Percentiles rank a stretch among this genome's conserved stretches.
Evolutionary conservation across 1,284 basidiomycete genomes (phyloP).

Genomic region (Ceratobasidium papillatum): DNA sequence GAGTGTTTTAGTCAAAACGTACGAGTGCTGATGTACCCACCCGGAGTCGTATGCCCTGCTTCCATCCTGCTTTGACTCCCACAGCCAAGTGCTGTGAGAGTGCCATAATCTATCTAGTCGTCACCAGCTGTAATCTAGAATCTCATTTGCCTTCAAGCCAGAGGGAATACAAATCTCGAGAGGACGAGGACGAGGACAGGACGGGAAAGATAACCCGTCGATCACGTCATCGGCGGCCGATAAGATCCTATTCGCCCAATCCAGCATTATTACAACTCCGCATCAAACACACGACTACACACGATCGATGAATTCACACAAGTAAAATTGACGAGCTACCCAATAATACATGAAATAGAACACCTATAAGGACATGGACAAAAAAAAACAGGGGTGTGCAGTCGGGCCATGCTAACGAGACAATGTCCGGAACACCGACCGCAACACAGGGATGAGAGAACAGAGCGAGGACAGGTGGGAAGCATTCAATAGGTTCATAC

Average conservation of each 20-base stretch:
- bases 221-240: background rate
- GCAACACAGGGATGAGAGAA: background rate
- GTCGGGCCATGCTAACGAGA: conserved; percentile 1
- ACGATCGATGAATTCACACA: conserved; percentile 6
- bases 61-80: conserved; percentile 24
- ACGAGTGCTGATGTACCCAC: background rate
- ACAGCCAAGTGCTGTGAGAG: conserved; percentile 36
- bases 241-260: conserved; percentile 15
- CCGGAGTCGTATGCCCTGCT: conserved; percentile 6
- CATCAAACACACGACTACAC: background rate
- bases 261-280: background rate
- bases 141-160: background rate
- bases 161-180: background rate
- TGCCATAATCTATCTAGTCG: conserved; percentile 8
- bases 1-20: background rate
- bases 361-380: conserved; percentile 34
- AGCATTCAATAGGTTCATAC: conserved; percentile 21
- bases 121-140: background rate
- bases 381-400: background rate
- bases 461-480: background rate
- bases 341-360: conserved; percentile 12
- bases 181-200: background rate
- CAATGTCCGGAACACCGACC: conserved; percentile 11
- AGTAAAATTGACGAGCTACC: conserved; percentile 1
- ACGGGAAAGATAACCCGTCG: conserved; percentile 16